phyloP scores from a whole-genome alignment of 495 filamentous ascomycete genomes.

The Aspergillus wentii region DNA sequence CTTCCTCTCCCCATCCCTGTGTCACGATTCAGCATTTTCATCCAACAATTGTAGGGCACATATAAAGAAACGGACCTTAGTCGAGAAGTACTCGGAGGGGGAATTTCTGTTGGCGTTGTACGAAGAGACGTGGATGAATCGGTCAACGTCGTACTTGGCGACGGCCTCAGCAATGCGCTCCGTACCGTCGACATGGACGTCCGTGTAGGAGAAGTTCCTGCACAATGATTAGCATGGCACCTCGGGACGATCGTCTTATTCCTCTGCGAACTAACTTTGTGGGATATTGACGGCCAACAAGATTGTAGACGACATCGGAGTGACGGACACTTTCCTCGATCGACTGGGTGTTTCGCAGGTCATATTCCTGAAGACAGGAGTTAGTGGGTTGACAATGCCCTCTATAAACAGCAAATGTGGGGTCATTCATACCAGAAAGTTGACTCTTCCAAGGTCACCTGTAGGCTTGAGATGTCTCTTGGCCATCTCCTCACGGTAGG shows the following conservation, averaged over 20 bases:
- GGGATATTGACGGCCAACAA: conserved; percentile 87
- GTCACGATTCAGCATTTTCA: not conserved
- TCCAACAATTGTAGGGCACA: too few species aligned
- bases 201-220: conserved; percentile 89
- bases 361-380: conserved; percentile 67
- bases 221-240: conserved; percentile 19
- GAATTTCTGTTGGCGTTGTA: conserved; percentile 84
- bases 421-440: conserved; percentile 73
- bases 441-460: conserved; percentile 85
- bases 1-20: conserved; percentile 73
- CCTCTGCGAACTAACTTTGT: conserved; percentile 68
- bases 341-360: conserved; percentile 89
- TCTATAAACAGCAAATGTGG: not conserved
- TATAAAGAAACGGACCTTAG: conserved; percentile 63
- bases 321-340: conserved; percentile 96
- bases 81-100: conserved; percentile 78
- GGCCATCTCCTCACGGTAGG: conserved; percentile 94
- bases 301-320: conserved; percentile 95
- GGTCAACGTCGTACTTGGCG: conserved; percentile 97
- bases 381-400: not conserved
- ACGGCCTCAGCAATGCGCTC: conserved; percentile 93
- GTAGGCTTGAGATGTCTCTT: conserved; percentile 95
- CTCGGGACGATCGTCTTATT: not conserved
- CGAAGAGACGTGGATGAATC: conserved; percentile 94
- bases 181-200: conserved; percentile 92